Base-by-base conservation (phyloP, 1,284 basidiomycete genomes). In the Polyporus tsugae region DNA sequence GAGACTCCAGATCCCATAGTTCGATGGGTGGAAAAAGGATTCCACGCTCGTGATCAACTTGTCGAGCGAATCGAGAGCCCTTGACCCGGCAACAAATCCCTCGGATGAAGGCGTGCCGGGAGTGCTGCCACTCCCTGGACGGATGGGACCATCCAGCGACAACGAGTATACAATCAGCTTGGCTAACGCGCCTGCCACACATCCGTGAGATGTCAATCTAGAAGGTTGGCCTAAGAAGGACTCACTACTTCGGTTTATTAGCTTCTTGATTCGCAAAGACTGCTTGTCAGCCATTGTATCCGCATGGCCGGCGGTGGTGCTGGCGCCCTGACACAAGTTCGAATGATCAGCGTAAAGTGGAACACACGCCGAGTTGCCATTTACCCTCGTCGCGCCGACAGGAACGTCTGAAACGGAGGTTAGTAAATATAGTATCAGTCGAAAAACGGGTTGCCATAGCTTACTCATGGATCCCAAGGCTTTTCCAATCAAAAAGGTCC, bases 81-180 rank as follows among this genome's bases (percentile, higher is more conserved):
- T 93, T 5, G 93, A 96, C 9, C 98, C 97, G 0, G 90, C 97
- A 39, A 96, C 82, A 79, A 89, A 96, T 38, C 86, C 90, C 72
- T 75, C 73, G 9, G 72, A 73, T 6, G 78, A 77, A 53, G 78
- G 68, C 38, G 75, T 73, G 35, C 74, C 66, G 69, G 62, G 76
- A 38, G 78, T 77, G 59, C 83, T 83, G 0, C 79, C 76, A 7
- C 75, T 76, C 7, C 83, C 82, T 10, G 82, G 82, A 62, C 84
- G 86, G 46, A 86, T 77, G 9, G 89, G 87, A 0, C 95, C 90
- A 77, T 99, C 98, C 55, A 93, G 86, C 5, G 92, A 86, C 87
- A 99, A 96, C 2, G 95, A 97, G 78, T 96, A 98, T 33, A 98
- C 89, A 68, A 99, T 87, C 53, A 98, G 83, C 75, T 92, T 93